phyloP scores from a whole-genome alignment of 495 filamentous ascomycete genomes.

The Letharia columbiana region DNA sequence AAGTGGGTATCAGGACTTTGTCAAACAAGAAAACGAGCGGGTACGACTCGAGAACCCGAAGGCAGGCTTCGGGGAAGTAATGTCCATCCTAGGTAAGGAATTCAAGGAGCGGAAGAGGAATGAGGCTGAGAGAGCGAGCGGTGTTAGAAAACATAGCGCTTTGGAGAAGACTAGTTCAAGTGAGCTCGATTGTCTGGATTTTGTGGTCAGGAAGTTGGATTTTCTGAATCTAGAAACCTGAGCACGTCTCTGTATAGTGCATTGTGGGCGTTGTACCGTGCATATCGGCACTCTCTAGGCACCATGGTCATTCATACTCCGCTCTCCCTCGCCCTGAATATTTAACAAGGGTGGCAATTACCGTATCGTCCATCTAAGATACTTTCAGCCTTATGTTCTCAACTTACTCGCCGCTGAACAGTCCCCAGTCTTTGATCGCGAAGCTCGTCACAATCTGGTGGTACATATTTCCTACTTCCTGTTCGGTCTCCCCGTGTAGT shows the following conservation, averaged over 20 bases:
- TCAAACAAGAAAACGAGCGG: conserved; percentile 29
- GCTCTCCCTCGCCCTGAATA: not conserved
- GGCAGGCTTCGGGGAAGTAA: conserved; percentile 20
- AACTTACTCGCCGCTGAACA: conserved; percentile 51
- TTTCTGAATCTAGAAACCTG: conserved; percentile 12
- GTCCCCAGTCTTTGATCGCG: conserved; percentile 69
- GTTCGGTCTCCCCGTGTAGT: conserved; percentile 46
- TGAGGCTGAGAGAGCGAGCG: not conserved
- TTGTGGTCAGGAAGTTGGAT: conserved; percentile 17
- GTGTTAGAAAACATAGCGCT: not conserved
- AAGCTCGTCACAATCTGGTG: conserved; percentile 59
- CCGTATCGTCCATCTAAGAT: not conserved
- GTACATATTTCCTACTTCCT: conserved; percentile 58
- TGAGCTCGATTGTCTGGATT: conserved; percentile 33
- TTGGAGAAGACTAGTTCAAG: not conserved
- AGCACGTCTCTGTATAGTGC: not conserved
- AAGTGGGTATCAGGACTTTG: conserved; percentile 57
- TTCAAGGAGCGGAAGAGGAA: conserved; percentile 21
- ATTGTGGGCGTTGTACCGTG: not conserved
- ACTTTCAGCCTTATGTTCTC: not conserved
- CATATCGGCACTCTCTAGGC: not conserved
- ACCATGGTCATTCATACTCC: not conserved
- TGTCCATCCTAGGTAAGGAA: conserved; percentile 23
- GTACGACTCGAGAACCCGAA: conserved; percentile 21
- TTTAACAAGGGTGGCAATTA: not conserved